Conservation (phyloP, 441 rosid species). For the Populus hybrid region DNA sequence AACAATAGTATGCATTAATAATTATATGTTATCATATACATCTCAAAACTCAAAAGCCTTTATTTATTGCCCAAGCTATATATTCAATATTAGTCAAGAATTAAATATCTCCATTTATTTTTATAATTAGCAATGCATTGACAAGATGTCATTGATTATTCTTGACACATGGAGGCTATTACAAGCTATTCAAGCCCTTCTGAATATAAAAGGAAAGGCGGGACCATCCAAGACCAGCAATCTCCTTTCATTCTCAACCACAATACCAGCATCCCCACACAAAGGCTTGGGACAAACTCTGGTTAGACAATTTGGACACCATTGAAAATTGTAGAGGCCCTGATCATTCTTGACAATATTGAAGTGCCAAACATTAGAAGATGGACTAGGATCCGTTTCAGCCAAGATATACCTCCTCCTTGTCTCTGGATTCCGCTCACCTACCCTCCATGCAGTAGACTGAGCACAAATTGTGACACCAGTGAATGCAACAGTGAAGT, state of each 20-base stretch:
- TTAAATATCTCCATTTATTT: neutral
- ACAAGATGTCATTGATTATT: neutral
- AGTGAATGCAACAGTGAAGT: neutral
- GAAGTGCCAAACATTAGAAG: neutral
- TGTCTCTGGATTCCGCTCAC: neutral
- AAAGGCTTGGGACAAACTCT: neutral
- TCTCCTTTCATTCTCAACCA: neutral
- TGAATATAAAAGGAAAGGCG: neutral
- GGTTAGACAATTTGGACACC: constrained; percentile 2
- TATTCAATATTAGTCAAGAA: no score
- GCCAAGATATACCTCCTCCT: neutral
- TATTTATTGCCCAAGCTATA: no score
- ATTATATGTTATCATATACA: no score
- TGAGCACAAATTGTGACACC: neutral
- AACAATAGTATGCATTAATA: no score
- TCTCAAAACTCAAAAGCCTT: no score
- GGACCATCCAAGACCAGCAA: neutral
- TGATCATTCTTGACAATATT: neutral
- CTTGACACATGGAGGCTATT: neutral
- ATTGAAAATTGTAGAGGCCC: neutral
- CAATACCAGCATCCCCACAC: neutral
- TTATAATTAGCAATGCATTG: neutral
- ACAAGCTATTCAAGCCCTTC: neutral
- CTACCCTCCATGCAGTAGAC: neutral
- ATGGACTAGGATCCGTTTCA: neutral